phyloP scores from a whole-genome alignment of 768 basidiomycete species.

The Pleurotus tuber-regium region DNA sequence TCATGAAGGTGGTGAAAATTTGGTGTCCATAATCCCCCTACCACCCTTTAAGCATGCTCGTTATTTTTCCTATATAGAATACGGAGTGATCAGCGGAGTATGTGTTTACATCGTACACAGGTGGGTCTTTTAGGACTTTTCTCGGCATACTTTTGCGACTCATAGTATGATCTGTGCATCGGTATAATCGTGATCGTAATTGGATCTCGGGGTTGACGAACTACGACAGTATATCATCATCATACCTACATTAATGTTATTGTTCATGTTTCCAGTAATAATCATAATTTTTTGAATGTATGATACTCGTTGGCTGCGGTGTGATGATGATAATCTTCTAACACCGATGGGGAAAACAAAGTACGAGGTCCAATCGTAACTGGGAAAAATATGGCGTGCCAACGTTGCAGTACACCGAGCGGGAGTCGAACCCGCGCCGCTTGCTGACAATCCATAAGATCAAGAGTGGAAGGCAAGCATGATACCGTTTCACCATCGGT shows the following conservation, averaged over 20 bases:
- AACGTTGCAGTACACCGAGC: neutral
- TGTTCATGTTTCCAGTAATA: slow-evolving; percentile 6
- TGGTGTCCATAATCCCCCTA: slow-evolving; percentile 1
- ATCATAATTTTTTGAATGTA: slow-evolving; percentile 2
- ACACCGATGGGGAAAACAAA: no score
- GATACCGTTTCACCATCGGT: slow-evolving; percentile 6
- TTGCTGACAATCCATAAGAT: neutral
- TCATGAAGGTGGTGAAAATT: slow-evolving; percentile 3
- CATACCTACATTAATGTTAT: slow-evolving; percentile 8
- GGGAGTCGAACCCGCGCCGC: slow-evolving; percentile 9
- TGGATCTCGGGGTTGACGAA: neutral
- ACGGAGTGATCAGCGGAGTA: no score
- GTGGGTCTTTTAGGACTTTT: no score
- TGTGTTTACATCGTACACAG: no score
- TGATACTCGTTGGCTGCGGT: neutral
- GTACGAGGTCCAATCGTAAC: neutral
- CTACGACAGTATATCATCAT: neutral
- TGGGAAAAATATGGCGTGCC: neutral
- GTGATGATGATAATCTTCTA: no score
- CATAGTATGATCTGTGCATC: no score
- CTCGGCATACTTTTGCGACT: no score
- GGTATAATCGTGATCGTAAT: neutral
- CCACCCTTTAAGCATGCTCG: neutral
- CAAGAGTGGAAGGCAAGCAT: slow-evolving; percentile 4
- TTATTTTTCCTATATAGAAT: no score